A percentile compares a stretch with the other conserved stretches of the same genome.
Conservation (phyloP, 768 basidiomycete genomes). For the Trametes punicea region DNA sequence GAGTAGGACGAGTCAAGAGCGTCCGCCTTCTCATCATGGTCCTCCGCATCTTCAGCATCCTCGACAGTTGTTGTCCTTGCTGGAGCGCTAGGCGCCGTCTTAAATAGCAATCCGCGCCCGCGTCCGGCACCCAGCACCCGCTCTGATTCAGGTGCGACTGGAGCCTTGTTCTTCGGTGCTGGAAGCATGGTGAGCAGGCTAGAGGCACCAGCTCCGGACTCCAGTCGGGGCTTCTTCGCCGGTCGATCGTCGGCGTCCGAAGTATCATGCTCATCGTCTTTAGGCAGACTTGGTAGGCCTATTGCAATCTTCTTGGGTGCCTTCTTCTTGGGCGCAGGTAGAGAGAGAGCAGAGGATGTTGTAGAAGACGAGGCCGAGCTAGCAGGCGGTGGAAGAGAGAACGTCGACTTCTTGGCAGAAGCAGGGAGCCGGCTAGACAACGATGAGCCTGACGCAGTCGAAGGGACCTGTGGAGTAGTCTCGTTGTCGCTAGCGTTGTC, state of each 20-base stretch:
- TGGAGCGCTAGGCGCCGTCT: slow-evolving; percentile 28
- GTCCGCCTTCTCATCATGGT: slow-evolving; percentile 12
- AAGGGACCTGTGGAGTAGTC: slow-evolving; percentile 2
- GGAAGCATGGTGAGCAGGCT: slow-evolving; percentile 72
- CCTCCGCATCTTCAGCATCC: slow-evolving; percentile 22
- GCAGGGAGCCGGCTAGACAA: slow-evolving; percentile 24
- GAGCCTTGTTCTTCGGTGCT: slow-evolving; percentile 57
- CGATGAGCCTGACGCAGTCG: slow-evolving; percentile 12
- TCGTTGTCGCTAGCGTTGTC: slow-evolving; percentile 48
- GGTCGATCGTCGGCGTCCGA: slow-evolving; percentile 40
- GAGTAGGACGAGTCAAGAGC: slow-evolving; percentile 7
- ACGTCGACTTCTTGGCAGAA: slow-evolving; percentile 30
- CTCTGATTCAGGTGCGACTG: slow-evolving; percentile 41
- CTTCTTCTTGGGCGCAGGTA: slow-evolving; percentile 44
- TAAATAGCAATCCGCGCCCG: slow-evolving; percentile 62
- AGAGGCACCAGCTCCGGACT: slow-evolving; percentile 55
- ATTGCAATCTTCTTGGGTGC: slow-evolving; percentile 62
- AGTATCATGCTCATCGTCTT: slow-evolving; percentile 36
- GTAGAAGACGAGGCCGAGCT: slow-evolving; percentile 22
- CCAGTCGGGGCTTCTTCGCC: slow-evolving; percentile 55
- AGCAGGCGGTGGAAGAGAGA: slow-evolving; percentile 36
- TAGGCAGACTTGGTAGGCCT: slow-evolving; percentile 47
- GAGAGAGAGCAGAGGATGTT: slow-evolving; percentile 26
- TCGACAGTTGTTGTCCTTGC: slow-evolving; percentile 28
- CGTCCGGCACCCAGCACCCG: slow-evolving; percentile 64